phyloP scores from a whole-genome alignment of 306 rosid genomes.

The Prunus mongolica region DNA sequence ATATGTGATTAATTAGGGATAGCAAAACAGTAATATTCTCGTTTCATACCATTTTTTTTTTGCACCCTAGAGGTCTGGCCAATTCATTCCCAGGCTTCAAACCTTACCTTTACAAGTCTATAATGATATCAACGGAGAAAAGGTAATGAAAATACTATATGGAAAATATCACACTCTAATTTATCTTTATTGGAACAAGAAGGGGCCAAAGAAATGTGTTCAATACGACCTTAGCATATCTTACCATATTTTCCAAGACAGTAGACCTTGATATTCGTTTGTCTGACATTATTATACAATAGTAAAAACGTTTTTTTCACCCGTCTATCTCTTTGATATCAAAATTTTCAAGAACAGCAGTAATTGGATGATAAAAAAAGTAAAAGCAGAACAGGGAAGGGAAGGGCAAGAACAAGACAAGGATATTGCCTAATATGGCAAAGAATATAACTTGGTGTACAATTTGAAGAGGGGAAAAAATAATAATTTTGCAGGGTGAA shows the following conservation, averaged over 20 bases:
- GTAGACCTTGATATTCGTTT: neutral
- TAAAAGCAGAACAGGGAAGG: neutral
- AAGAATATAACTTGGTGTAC: neutral
- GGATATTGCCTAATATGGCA: slow-evolving; percentile 2
- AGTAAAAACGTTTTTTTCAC: neutral
- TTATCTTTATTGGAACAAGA: neutral
- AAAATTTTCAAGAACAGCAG: no score
- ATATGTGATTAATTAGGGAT: rapidly evolving
- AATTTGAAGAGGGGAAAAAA: neutral
- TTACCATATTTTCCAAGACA: neutral
- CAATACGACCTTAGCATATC: neutral
- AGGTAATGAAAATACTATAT: neutral
- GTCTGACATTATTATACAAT: neutral
- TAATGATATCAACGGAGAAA: no score
- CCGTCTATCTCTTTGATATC: neutral
- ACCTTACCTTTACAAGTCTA: no score
- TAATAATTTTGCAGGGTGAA: neutral
- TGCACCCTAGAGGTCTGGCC: no score
- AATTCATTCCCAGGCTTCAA: no score
- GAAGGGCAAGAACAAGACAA: neutral
- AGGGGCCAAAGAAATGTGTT: neutral
- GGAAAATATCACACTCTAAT: neutral
- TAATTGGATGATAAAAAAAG: neutral
- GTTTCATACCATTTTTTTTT: no score
- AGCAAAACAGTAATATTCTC: no score